Conservation (phyloP, 805 yeast genomes). For the Candida michaelii region DNA sequence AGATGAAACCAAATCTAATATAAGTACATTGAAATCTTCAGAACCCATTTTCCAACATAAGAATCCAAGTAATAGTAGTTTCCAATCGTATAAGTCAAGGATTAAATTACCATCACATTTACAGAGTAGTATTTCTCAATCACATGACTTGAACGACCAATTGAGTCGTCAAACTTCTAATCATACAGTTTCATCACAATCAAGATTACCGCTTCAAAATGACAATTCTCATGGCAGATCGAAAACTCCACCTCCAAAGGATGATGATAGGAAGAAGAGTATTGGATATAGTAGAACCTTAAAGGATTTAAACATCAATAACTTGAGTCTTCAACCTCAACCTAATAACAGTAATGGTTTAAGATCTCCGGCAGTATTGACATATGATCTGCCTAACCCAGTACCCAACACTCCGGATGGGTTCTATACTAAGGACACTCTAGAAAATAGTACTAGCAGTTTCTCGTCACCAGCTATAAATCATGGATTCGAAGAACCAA, state of each 20-base stretch:
- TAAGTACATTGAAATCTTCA: constrained; percentile 6
- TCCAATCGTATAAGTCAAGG: constrained; percentile 29
- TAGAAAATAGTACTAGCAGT: constrained; percentile 13
- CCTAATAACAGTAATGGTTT: constrained; percentile 1
- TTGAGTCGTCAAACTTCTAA: constrained; percentile 10
- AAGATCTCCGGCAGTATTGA: constrained; percentile 14
- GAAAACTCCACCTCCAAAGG: constrained; percentile 12
- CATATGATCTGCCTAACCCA: constrained; percentile 1
- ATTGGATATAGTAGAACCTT: constrained; percentile 15
- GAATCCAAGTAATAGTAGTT: constrained; percentile 23
- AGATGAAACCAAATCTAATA: neutral
- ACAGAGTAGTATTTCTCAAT: constrained; percentile 16
- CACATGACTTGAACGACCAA: neutral
- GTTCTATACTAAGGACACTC: constrained; percentile 12
- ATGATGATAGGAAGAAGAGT: constrained; percentile 9
- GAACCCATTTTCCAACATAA: constrained; percentile 16
- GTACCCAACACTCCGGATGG: constrained; percentile 25
- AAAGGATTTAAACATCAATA: constrained; percentile 13
- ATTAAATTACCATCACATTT: constrained; percentile 32
- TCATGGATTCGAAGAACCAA: constrained; percentile 13
- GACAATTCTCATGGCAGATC: constrained; percentile 9
- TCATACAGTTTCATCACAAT: constrained; percentile 5
- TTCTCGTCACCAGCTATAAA: constrained; percentile 19
- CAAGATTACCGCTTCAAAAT: constrained; percentile 7
- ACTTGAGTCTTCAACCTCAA: constrained; percentile 7